Evolutionary conservation across 1,284 basidiomycete genomes (phyloP).

Genomic region (Prillingera fragicola): DNA sequence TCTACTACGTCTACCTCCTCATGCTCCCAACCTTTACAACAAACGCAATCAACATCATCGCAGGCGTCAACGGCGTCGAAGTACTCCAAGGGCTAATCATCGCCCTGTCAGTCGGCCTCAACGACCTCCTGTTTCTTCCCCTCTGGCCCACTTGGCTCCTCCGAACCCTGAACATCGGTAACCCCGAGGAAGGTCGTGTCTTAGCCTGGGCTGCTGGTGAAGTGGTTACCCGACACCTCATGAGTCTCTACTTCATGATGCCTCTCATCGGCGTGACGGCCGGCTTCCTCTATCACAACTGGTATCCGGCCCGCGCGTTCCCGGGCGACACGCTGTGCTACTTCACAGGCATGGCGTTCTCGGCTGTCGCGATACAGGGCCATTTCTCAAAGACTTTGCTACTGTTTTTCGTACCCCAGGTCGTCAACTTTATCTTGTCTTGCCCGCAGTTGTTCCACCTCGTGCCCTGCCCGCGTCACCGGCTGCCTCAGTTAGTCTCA

Average conservation of each 20-base stretch:
- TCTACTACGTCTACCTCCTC: conserved; percentile 97
- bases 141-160: conserved; percentile 58
- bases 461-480: conserved; percentile 87
- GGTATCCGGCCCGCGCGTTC: conserved; percentile 93
- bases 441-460: conserved; percentile 92
- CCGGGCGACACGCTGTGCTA: conserved; percentile 98
- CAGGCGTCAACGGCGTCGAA: conserved; percentile 96
- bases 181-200: conserved; percentile 34
- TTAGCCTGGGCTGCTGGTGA: conserved; percentile 54
- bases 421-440: conserved; percentile 94
- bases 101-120: conserved; percentile 79
- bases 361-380: conserved; percentile 89
- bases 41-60: conserved; percentile 98
- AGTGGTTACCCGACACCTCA: conserved; percentile 83
- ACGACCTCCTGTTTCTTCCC: conserved; percentile 87
- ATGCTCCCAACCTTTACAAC: conserved; percentile 94
- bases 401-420: conserved; percentile 94
- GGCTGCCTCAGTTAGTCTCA: conserved; percentile 69
- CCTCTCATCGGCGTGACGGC: conserved; percentile 84
- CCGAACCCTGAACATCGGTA: conserved; percentile 67
- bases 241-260: conserved; percentile 94
- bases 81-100: conserved; percentile 90
- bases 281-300: conserved; percentile 89
- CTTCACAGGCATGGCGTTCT: conserved; percentile 94
- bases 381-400: conserved; percentile 97